These are phyloP conservation scores for Cladosporium velox DNA, from an alignment of 2,329 filamentous ascomycete species.

Conservation along the genomic window DNA sequence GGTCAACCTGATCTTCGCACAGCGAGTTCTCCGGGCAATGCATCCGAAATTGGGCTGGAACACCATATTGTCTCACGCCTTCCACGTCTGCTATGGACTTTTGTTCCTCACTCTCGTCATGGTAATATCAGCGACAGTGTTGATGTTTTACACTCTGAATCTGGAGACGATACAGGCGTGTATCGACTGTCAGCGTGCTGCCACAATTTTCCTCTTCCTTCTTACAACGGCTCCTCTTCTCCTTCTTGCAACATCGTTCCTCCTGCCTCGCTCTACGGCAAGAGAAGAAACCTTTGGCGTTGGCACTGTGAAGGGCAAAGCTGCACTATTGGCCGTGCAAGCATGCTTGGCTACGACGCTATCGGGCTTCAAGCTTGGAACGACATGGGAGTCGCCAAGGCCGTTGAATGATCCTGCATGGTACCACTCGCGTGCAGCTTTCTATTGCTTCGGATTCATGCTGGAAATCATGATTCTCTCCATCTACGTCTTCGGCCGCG, in stretches of 20 bases:
- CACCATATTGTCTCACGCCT: constrained; percentile 19
- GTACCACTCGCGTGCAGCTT: constrained; percentile 34
- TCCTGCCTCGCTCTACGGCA: constrained; percentile 21
- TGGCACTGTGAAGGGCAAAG: constrained; percentile 24
- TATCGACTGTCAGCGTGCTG: constrained; percentile 27
- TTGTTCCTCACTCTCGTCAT: constrained; percentile 31
- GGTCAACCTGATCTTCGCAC: constrained; percentile 34
- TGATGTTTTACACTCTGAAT: constrained; percentile 34
- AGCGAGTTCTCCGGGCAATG: constrained; percentile 33
- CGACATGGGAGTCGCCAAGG: constrained; percentile 30
- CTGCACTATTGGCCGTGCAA: constrained; percentile 26
- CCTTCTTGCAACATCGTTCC: constrained; percentile 25
- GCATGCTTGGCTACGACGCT: constrained; percentile 27
- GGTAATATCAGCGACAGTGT: constrained; percentile 34
- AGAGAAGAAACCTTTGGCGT: constrained; percentile 14
- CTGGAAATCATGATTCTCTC: constrained; percentile 37
- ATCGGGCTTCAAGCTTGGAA: constrained; percentile 33
- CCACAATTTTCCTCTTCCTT: constrained; percentile 31
- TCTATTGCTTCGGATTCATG: constrained; percentile 35
- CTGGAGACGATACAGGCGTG: constrained; percentile 22
- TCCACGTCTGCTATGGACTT: constrained; percentile 22
- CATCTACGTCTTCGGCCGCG: constrained; percentile 28
- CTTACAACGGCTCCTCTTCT: constrained; percentile 29
- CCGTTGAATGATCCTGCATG: constrained; percentile 33
- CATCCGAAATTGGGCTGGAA: constrained; percentile 36